These are phyloP conservation scores for Zanthoxylum bungeanum DNA, from an alignment of 345 rosid species.

Conservation along the genomic window DNA sequence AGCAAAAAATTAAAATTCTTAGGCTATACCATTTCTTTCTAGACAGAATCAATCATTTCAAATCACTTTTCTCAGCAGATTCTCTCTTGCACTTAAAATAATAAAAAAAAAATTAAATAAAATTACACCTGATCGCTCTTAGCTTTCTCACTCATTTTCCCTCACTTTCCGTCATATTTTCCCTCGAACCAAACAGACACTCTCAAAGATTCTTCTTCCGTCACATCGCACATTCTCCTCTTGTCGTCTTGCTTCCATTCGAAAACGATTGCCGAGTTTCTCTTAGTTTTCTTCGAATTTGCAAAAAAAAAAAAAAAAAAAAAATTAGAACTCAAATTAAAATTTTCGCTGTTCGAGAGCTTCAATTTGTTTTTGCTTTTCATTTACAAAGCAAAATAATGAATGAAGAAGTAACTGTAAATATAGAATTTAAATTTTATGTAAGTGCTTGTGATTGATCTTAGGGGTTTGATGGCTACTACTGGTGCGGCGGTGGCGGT, in stretches of 20 bases:
- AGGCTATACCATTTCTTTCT: not conserved
- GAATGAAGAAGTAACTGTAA: not conserved
- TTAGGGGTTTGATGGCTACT: conserved; percentile 27
- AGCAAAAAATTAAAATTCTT: not conserved
- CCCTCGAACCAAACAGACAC: conserved; percentile 24
- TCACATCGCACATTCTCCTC: conserved; percentile 2
- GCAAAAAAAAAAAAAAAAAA: not conserved
- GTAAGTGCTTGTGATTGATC: conserved; percentile 8
- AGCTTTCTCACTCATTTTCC: conserved; percentile 22
- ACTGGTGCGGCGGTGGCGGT: conserved; percentile 25
- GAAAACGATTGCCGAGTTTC: not conserved
- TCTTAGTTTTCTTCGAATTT: conserved; percentile 13
- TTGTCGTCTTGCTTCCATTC: not conserved
- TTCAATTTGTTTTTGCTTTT: not conserved
- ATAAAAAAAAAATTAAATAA: not conserved
- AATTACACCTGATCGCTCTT: not conserved
- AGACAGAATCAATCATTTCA: conserved; percentile 31
- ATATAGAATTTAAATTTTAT: not conserved
- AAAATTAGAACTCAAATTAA: not conserved
- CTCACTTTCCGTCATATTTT: conserved; percentile 21
- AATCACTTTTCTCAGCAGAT: conserved; percentile 30
- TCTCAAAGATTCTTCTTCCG: conserved; percentile 3
- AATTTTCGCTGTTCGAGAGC: not conserved
- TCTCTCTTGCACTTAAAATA: conserved; percentile 9
- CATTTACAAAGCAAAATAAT: not conserved